These are phyloP conservation scores for Hyphodiscus sp. DNA, from an alignment of 2,329 filamentous ascomycete genomes.

Conservation along the genomic window DNA sequence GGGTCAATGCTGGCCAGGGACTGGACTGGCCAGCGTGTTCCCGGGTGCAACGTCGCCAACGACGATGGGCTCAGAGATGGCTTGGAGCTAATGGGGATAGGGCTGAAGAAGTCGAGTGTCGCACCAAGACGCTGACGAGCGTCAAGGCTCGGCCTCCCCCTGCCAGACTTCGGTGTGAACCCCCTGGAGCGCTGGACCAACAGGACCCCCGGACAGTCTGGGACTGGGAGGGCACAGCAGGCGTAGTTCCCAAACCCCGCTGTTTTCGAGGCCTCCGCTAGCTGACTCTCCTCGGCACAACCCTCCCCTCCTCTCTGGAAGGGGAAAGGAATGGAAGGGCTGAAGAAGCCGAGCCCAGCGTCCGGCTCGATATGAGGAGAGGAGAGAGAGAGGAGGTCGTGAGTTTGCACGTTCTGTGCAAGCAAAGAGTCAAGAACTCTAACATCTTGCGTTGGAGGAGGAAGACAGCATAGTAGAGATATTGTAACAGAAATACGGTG, in stretches of 20 bases:
- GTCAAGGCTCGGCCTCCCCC: neutral
- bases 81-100: conserved; percentile 8
- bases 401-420: no score
- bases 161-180: neutral
- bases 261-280: neutral
- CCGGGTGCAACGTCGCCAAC: conserved; percentile 7
- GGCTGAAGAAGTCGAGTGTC: conserved; percentile 5
- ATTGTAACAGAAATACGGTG: no score
- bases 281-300: neutral
- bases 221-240: no score
- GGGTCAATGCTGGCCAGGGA: neutral
- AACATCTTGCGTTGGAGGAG: no score
- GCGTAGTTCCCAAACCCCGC: neutral
- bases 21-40: neutral
- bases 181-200: conserved; percentile 1
- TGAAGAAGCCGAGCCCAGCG: no score
- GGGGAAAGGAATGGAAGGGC: no score
- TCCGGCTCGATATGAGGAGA: no score
- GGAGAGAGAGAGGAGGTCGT: no score
- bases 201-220: no score
- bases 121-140: neutral
- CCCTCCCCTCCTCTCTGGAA: no score
- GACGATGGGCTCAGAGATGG: conserved; percentile 2
- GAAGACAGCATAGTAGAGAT: no score
- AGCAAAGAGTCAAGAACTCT: no score